Percentiles rank a stretch among this genome's conserved stretches.
phyloP scores from a whole-genome alignment of 2,329 filamentous ascomycete genomes.

The Phaeosphaeriaceae sp. region DNA sequence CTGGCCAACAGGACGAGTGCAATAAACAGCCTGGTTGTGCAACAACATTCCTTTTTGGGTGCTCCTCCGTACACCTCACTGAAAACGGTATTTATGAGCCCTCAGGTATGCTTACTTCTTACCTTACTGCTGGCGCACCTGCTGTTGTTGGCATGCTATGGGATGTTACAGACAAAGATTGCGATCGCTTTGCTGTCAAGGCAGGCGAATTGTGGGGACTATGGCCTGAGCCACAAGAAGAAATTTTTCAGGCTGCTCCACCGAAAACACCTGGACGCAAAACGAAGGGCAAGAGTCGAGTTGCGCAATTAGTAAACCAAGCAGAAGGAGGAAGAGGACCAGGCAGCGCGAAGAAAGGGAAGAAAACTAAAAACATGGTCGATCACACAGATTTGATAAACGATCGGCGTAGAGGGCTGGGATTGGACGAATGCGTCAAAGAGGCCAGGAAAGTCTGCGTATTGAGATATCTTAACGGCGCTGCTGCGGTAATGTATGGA shows the following conservation, averaged over 20 bases:
- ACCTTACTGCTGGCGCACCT: slow-evolving; percentile 80
- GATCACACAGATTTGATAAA: slow-evolving; percentile 30
- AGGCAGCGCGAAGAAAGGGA: slow-evolving; percentile 23
- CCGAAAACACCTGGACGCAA: slow-evolving; percentile 33
- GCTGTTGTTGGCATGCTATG: slow-evolving; percentile 92
- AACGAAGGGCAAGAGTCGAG: slow-evolving; percentile 39
- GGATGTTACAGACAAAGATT: slow-evolving; percentile 98
- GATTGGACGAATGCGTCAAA: slow-evolving; percentile 80
- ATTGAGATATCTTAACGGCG: slow-evolving; percentile 89
- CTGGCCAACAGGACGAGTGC: slow-evolving; percentile 45
- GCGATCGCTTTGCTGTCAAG: slow-evolving; percentile 85
- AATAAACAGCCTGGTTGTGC: slow-evolving; percentile 62
- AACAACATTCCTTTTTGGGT: slow-evolving; percentile 90
- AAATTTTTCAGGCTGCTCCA: slow-evolving; percentile 15
- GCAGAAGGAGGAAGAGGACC: slow-evolving; percentile 30
- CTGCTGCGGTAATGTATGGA: slow-evolving; percentile 92
- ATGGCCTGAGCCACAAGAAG: slow-evolving; percentile 53
- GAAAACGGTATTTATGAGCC: slow-evolving; percentile 84
- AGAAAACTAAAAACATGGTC: slow-evolving; percentile 35
- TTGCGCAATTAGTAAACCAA: slow-evolving; percentile 30
- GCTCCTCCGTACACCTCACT: slow-evolving; percentile 80
- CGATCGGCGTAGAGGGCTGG: slow-evolving; percentile 40
- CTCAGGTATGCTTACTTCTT: slow-evolving; percentile 89
- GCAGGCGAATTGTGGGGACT: slow-evolving; percentile 89
- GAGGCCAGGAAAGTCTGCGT: slow-evolving; percentile 79